These are phyloP conservation scores for Bertia moriformis DNA, from an alignment of 2,329 filamentous ascomycete genomes.

Conservation along the genomic window DNA sequence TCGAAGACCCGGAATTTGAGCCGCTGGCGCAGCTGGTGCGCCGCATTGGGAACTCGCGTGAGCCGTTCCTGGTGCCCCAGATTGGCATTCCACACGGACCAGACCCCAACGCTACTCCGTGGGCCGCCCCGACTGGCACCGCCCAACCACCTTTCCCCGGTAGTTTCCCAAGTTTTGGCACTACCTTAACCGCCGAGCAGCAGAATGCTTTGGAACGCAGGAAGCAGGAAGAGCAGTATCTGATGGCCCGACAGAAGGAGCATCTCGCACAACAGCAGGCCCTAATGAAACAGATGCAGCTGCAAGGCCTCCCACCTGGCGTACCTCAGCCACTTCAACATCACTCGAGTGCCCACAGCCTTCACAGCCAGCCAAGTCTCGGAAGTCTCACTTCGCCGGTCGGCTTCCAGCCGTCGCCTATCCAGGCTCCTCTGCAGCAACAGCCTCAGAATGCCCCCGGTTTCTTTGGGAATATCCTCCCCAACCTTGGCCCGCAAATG, in stretches of 20 bases:
- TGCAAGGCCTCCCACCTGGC: slow-evolving; percentile 11
- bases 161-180: slow-evolving; percentile 90
- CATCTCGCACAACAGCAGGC: slow-evolving; percentile 75
- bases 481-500: not conserved
- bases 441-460: slow-evolving; percentile 34
- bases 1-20: slow-evolving; percentile 88
- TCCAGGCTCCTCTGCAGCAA: slow-evolving; percentile 27
- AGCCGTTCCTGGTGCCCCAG: slow-evolving; percentile 93
- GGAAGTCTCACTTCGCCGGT: slow-evolving; percentile 85
- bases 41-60: slow-evolving; percentile 89
- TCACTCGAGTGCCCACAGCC: slow-evolving; percentile 84
- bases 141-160: slow-evolving; percentile 80
- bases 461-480: slow-evolving; percentile 31
- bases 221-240: slow-evolving; percentile 95
- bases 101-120: slow-evolving; percentile 34
- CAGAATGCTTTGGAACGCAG: slow-evolving; percentile 92
- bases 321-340: slow-evolving; percentile 54
- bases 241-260: slow-evolving; percentile 92
- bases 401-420: slow-evolving; percentile 22
- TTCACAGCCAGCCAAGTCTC: slow-evolving; percentile 94
- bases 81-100: slow-evolving; percentile 87
- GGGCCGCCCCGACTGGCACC: slow-evolving; percentile 30
- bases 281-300: slow-evolving; percentile 53
- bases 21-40: slow-evolving; percentile 87
- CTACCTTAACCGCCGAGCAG: slow-evolving; percentile 90